phyloP scores from a whole-genome alignment of 2,329 filamentous ascomycete genomes.

The Fusarium subglutinans region DNA sequence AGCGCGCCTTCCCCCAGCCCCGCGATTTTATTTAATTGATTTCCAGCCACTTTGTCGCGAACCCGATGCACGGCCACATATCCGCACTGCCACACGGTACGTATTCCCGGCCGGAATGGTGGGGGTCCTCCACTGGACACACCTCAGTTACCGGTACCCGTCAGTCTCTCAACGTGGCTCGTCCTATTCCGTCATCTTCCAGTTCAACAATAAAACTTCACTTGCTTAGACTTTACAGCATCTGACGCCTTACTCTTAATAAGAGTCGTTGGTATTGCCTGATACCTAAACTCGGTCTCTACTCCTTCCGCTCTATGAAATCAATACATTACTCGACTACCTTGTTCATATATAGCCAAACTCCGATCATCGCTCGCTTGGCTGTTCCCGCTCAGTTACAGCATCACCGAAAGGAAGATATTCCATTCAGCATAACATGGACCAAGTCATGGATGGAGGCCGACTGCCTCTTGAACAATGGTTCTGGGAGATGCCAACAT shows the following conservation, averaged over 20 bases:
- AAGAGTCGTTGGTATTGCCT: background rate
- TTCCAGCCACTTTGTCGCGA: slow-evolving; percentile 20
- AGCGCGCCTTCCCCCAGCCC: slow-evolving; percentile 39
- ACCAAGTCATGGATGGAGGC: slow-evolving; percentile 68
- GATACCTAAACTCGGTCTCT: background rate
- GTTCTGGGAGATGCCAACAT: slow-evolving; percentile 99
- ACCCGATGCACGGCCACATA: slow-evolving; percentile 13
- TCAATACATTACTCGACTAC: background rate
- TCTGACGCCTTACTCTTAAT: background rate
- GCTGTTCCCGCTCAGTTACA: background rate
- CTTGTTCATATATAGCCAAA: background rate
- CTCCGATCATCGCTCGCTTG: slow-evolving; percentile 12
- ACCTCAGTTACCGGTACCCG: background rate
- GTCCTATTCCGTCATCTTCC: slow-evolving; percentile 33
- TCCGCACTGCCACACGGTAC: background rate
- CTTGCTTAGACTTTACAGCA: background rate
- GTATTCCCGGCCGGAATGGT: background rate
- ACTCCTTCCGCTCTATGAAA: background rate
- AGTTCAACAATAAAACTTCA: background rate
- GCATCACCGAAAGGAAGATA: background rate
- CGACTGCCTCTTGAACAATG: slow-evolving; percentile 89
- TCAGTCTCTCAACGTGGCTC: slow-evolving; percentile 29
- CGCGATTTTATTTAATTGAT: slow-evolving; percentile 43
- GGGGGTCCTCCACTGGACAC: background rate
- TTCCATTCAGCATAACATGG: slow-evolving; percentile 48